A percentile compares a stretch with the other conserved stretches of the same genome.
phyloP scores from a whole-genome alignment of 2,329 filamentous ascomycete species.

The Cladosporium phlei region DNA sequence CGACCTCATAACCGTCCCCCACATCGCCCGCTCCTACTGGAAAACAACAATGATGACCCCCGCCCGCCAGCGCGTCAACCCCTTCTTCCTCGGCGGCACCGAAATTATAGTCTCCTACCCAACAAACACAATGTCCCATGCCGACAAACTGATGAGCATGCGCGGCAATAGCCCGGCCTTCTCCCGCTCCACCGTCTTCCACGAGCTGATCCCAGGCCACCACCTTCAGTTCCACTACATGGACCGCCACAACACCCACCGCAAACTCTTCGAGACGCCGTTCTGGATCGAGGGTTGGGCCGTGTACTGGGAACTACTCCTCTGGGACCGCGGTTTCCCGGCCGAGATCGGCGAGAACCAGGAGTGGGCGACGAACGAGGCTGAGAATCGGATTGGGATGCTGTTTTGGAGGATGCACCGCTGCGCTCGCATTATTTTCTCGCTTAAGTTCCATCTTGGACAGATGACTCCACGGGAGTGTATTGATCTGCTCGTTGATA shows the following conservation, averaged over 20 bases:
- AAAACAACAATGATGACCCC: conserved; percentile 55
- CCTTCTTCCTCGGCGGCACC: conserved; percentile 56
- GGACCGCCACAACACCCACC: conserved; percentile 46
- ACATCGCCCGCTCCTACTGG: conserved; percentile 50
- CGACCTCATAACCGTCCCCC: conserved; percentile 53
- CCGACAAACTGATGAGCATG: conserved; percentile 56
- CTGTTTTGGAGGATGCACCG: conserved; percentile 62
- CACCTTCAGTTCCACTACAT: conserved; percentile 51
- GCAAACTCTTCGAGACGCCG: conserved; percentile 51
- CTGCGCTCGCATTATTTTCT: conserved; percentile 56
- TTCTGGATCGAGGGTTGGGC: conserved; percentile 60
- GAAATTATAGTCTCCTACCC: conserved; percentile 55
- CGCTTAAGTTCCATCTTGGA: conserved; percentile 54
- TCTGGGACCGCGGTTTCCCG: conserved; percentile 53
- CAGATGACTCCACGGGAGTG: conserved; percentile 51
- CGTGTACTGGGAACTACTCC: conserved; percentile 57
- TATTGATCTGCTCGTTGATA: conserved; percentile 53
- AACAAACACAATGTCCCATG: conserved; percentile 49
- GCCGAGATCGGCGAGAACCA: conserved; percentile 27
- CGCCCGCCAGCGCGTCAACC: conserved; percentile 50
- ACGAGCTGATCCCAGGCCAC: conserved; percentile 58
- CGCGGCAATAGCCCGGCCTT: conserved; percentile 57
- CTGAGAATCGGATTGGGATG: conserved; percentile 53
- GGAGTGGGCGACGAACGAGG: conserved; percentile 15
- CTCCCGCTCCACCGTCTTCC: conserved; percentile 55